Evolutionary conservation across 441 rosid genomes (phyloP).

Genomic region (Jatropha multifida): DNA sequence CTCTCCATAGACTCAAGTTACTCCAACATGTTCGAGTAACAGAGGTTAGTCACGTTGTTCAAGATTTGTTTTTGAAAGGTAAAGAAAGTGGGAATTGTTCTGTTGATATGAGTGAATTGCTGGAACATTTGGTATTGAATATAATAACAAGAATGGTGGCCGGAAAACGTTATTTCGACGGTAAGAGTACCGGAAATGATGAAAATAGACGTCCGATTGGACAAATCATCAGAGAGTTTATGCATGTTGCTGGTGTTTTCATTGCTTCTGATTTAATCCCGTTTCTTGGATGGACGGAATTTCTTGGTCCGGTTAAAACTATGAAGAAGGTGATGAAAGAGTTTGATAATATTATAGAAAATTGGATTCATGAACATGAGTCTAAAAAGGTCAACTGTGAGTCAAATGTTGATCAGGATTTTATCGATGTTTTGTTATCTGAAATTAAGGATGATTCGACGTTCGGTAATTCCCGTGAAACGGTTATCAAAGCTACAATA

Average conservation of each 20-base stretch:
- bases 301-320: background rate
- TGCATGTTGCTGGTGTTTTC: constrained; percentile 12
- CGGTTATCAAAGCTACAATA: constrained; percentile 16
- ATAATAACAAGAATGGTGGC: constrained; percentile 18
- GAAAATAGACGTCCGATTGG: background rate
- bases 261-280: constrained; percentile 13
- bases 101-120: background rate
- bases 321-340: background rate
- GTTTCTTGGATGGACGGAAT: constrained; percentile 8
- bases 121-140: background rate
- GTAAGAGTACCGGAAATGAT: background rate
- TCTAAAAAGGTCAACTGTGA: background rate
- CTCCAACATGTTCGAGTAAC: background rate
- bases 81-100: background rate
- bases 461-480: constrained; percentile 14
- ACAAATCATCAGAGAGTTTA: constrained; percentile 5
- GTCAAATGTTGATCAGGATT: background rate
- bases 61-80: background rate
- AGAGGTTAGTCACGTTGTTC: background rate
- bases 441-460: background rate
- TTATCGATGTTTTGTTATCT: constrained; percentile 23
- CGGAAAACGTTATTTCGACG: constrained; percentile 11
- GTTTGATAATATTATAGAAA: constrained; percentile 18
- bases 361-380: constrained; percentile 20
- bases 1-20: background rate